Evolutionary conservation across 345 rosid species (phyloP).

Genomic region (Eucalyptus cloeziana): DNA sequence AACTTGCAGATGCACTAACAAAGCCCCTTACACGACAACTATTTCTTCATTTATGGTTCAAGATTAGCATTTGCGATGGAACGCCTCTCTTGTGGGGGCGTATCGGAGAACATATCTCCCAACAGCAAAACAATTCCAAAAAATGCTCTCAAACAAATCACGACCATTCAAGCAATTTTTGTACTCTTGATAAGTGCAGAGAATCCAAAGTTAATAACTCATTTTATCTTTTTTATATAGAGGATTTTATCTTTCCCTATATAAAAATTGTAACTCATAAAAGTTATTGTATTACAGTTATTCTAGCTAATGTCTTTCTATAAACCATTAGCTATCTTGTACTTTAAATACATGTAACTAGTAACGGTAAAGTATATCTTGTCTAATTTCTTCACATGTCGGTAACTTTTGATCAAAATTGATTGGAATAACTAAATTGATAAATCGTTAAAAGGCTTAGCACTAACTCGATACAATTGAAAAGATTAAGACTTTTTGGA

Average conservation of each 20-base stretch:
- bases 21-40: neutral
- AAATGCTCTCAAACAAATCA: neutral
- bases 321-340: neutral
- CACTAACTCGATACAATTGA: too few species aligned
- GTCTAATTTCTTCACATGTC: neutral
- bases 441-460: too few species aligned
- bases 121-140: neutral
- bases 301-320: neutral
- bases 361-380: neutral
- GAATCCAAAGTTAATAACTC: neutral
- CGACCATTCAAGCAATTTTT: neutral
- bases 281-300: neutral
- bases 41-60: neutral
- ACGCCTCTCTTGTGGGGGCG: neutral
- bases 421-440: neutral
- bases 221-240: neutral
- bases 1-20: neutral
- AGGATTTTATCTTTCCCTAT: neutral
- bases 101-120: neutral
- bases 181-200: neutral
- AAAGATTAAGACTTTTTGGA: neutral
- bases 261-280: neutral
- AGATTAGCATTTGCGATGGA: neutral
- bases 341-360: neutral
- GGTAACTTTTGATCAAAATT: too few species aligned